Evolutionary conservation across 768 basidiomycete genomes (phyloP).

Genomic region (Holtermanniella nyarrowii): DNA sequence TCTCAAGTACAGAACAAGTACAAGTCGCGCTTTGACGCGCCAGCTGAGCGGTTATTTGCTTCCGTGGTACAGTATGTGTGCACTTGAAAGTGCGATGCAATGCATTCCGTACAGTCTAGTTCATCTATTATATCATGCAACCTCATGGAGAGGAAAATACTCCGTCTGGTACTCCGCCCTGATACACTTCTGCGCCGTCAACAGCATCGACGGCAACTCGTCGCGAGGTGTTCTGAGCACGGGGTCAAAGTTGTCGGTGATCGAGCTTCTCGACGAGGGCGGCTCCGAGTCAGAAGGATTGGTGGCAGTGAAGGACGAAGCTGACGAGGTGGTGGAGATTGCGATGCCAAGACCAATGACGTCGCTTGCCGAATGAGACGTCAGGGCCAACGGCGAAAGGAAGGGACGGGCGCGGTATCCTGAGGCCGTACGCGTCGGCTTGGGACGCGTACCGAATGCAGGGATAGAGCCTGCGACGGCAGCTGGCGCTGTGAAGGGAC

Average conservation of each 20-base stretch:
- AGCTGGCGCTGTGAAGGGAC: constrained; percentile 26
- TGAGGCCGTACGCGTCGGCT: background rate
- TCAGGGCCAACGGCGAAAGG: background rate
- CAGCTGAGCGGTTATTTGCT: background rate
- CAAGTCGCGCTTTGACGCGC: background rate
- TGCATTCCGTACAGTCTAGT: too few species aligned
- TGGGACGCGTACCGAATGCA: background rate
- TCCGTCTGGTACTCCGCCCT: background rate
- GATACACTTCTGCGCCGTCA: background rate
- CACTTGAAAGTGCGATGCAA: too few species aligned
- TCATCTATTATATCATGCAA: too few species aligned
- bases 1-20: background rate
- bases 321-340: background rate
- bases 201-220: background rate
- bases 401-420: background rate
- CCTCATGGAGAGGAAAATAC: too few species aligned
- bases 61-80: background rate
- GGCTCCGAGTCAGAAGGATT: too few species aligned
- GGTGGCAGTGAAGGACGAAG: background rate
- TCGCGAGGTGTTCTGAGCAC: background rate
- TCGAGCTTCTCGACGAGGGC: background rate
- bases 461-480: background rate
- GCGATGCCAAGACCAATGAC: background rate
- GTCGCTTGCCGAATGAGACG: background rate
- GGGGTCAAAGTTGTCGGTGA: background rate